Conservation (phyloP, 192 early-diverging fungal genomes). For the Coemansia sp. region DNA sequence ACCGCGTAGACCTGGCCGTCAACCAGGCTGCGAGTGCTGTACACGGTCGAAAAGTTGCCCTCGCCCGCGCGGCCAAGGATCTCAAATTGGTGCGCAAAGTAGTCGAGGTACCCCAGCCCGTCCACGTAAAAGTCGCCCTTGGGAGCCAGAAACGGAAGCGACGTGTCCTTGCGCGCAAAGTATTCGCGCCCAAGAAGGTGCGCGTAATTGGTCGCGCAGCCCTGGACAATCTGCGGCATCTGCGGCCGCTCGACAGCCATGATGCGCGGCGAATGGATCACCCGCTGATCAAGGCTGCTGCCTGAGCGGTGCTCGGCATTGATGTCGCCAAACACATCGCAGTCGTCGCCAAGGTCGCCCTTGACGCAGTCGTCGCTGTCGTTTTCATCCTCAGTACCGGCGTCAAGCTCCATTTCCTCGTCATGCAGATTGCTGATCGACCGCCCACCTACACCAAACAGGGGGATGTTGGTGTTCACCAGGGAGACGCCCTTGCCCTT, state of each 20-base stretch:
- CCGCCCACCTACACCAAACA: too few species aligned
- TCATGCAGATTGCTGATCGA: slow-evolving; percentile 14
- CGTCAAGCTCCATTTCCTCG: slow-evolving; percentile 19
- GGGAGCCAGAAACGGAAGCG: slow-evolving; percentile 40
- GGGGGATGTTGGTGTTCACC: too few species aligned
- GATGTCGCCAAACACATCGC: slow-evolving; percentile 24
- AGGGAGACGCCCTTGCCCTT: neutral
- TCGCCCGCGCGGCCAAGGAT: slow-evolving; percentile 62
- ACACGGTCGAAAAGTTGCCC: slow-evolving; percentile 80
- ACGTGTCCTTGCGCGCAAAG: slow-evolving; percentile 21
- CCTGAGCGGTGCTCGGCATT: slow-evolving; percentile 1
- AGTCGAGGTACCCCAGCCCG: slow-evolving; percentile 53
- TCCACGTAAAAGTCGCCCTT: slow-evolving; percentile 25
- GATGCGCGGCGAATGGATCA: slow-evolving; percentile 25
- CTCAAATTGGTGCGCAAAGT: slow-evolving; percentile 70
- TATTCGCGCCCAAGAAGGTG: slow-evolving; percentile 41
- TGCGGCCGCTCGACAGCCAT: slow-evolving; percentile 37
- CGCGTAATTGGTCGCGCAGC: slow-evolving; percentile 47
- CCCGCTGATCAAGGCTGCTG: neutral
- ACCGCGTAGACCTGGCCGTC: slow-evolving; percentile 72
- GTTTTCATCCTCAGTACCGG: neutral
- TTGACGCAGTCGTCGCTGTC: slow-evolving; percentile 1
- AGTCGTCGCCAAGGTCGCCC: slow-evolving; percentile 6
- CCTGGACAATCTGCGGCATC: slow-evolving; percentile 47
- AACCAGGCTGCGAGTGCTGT: slow-evolving; percentile 63